Evolutionary conservation across 345 rosid genomes (phyloP).

Genomic region (Toxicodendron radicans): DNA sequence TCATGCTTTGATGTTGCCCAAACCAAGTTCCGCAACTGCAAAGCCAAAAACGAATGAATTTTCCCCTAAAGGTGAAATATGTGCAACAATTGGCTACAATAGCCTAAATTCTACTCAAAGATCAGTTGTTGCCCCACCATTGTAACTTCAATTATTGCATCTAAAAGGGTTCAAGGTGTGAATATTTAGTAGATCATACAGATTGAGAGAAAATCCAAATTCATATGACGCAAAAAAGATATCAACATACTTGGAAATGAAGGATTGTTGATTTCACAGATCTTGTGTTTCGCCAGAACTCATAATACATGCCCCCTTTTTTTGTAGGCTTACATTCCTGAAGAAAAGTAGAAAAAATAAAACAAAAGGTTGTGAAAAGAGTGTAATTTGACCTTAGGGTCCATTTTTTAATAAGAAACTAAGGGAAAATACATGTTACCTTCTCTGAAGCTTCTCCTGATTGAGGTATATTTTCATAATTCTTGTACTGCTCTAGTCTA

Average conservation of each 20-base stretch:
- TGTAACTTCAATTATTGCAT: not conserved
- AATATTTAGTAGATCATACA: not conserved
- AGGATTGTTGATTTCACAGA: constrained; percentile 62
- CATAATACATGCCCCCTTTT: constrained; percentile 46
- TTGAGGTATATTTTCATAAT: constrained; percentile 52
- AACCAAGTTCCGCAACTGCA: constrained; percentile 59
- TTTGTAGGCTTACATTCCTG: constrained; percentile 46
- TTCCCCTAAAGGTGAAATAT: not conserved
- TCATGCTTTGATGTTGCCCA: constrained; percentile 65
- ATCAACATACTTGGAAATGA: constrained; percentile 51
- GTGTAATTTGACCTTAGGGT: not conserved
- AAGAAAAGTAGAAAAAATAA: not conserved
- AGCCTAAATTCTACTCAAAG: not conserved
- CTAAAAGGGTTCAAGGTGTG: not conserved
- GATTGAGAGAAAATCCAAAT: not conserved
- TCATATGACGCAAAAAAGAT: constrained; percentile 1
- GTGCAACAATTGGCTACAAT: not conserved
- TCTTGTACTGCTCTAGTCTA: constrained; percentile 60
- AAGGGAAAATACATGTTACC: constrained; percentile 27
- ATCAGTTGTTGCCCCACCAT: not conserved
- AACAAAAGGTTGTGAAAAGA: not conserved
- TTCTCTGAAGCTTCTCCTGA: constrained; percentile 53
- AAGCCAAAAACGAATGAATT: not conserved
- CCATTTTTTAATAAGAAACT: not conserved
- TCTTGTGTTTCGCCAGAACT: constrained; percentile 55